Conservation (phyloP, 345 rosid species). For the Melastoma malabathricum region DNA sequence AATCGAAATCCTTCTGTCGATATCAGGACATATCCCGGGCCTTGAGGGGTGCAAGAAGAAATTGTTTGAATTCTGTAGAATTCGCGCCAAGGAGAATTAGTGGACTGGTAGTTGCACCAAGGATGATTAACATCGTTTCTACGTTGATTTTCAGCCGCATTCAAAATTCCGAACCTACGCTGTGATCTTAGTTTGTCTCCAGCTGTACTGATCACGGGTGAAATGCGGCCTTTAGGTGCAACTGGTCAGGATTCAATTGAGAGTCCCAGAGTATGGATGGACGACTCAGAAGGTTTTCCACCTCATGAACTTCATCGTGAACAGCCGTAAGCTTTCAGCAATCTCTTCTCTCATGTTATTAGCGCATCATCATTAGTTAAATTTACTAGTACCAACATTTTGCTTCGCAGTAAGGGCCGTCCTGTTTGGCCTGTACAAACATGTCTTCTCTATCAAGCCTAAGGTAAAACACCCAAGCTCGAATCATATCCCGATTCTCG, state of each 20-base stretch:
- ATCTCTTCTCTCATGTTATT: background rate
- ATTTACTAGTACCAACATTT: background rate
- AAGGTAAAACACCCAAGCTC: conserved; percentile 17
- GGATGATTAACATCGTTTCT: no score
- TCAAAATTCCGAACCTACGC: no score
- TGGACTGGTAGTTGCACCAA: no score
- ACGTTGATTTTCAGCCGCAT: no score
- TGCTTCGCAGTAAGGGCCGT: conserved; percentile 36
- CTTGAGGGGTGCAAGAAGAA: no score
- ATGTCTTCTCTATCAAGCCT: conserved; percentile 27
- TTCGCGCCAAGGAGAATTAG: no score
- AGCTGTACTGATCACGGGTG: background rate
- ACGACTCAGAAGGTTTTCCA: conserved; percentile 94
- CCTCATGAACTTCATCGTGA: conserved; percentile 78
- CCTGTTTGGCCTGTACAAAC: conserved; percentile 33
- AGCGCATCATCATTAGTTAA: background rate
- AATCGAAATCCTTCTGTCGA: no score
- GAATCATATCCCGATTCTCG: no score
- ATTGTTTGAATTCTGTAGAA: no score
- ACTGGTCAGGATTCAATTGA: conserved; percentile 58
- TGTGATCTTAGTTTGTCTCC: no score
- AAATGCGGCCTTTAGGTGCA: conserved; percentile 32
- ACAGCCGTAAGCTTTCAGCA: conserved; percentile 42
- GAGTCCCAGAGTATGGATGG: conserved; percentile 96
- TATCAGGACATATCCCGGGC: no score